Percentiles rank a stretch among this genome's conserved stretches.
These are phyloP conservation scores for Cladophialophora exuberans DNA, from an alignment of 2,329 filamentous ascomycete genomes.

Conservation along the genomic window DNA sequence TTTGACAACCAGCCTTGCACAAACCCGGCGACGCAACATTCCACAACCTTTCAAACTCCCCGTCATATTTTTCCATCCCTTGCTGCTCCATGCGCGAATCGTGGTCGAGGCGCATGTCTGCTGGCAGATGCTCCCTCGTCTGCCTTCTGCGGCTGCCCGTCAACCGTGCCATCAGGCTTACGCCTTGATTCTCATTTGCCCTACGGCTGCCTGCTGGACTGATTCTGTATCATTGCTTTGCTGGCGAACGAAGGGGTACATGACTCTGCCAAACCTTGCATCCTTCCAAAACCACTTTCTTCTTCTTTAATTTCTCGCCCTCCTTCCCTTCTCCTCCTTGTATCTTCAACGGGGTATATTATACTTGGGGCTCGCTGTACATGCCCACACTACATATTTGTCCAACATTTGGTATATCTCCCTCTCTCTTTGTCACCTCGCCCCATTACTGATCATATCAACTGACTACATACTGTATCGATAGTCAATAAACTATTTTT, in stretches of 20 bases:
- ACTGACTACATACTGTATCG: conserved; percentile 3
- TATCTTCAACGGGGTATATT: conserved; percentile 23
- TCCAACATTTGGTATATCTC: conserved; percentile 22
- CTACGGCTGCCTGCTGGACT: conserved; percentile 38
- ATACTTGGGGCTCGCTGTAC: conserved; percentile 26
- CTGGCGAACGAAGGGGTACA: conserved; percentile 36
- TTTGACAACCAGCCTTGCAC: conserved; percentile 31
- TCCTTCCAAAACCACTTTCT: conserved; percentile 24
- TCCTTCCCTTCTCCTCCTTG: conserved; percentile 26
- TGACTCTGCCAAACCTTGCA: conserved; percentile 31
- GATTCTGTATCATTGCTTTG: conserved; percentile 32
- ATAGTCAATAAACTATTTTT: conserved; percentile 13
- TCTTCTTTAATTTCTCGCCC: conserved; percentile 30
- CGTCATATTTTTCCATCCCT: conserved; percentile 33
- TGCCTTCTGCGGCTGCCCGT: conserved; percentile 29
- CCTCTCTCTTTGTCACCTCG: not conserved
- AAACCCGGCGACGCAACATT: conserved; percentile 34
- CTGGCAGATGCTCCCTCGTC: conserved; percentile 31
- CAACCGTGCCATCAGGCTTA: conserved; percentile 25
- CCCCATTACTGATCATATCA: not conserved
- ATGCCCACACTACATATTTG: conserved; percentile 29
- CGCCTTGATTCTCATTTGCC: conserved; percentile 32
- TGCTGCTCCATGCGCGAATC: conserved; percentile 33
- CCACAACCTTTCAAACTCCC: conserved; percentile 38
- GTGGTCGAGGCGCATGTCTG: conserved; percentile 30